Percentiles rank a stretch among this genome's conserved stretches.
These are phyloP conservation scores for Backusella parvicylindrica DNA, from an alignment of 192 early-diverging fungal species.

Conservation along the genomic window DNA sequence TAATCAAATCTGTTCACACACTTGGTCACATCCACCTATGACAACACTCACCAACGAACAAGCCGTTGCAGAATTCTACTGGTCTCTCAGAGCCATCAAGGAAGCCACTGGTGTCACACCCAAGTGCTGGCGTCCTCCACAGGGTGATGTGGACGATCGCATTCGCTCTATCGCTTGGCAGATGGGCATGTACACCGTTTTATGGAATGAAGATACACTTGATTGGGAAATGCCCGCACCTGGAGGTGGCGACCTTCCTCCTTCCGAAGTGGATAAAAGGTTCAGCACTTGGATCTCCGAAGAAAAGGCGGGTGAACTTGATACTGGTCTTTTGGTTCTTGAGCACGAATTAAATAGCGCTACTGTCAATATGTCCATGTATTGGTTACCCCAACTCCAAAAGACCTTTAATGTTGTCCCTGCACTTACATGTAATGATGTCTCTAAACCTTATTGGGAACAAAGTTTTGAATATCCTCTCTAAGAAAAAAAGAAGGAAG, in stretches of 20 bases:
- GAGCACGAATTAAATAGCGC: constrained; percentile 42
- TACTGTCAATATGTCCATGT: constrained; percentile 38
- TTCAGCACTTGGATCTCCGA: constrained; percentile 28
- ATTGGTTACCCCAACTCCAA: constrained; percentile 39
- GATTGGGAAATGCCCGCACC: constrained; percentile 43
- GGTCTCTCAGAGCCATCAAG: constrained; percentile 37
- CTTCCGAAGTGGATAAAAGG: constrained; percentile 11
- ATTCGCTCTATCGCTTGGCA: constrained; percentile 35
- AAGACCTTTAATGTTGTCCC: constrained; percentile 32
- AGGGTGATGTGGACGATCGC: constrained; percentile 45
- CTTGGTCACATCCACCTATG: constrained; percentile 57
- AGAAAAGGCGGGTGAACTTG: constrained; percentile 15
- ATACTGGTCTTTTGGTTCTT: constrained; percentile 28
- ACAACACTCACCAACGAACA: constrained; percentile 38
- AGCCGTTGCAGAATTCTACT: constrained; percentile 48
- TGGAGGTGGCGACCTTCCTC: constrained; percentile 28
- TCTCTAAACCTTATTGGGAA: constrained; percentile 44
- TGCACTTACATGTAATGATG: constrained; percentile 27
- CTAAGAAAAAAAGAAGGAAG: background rate
- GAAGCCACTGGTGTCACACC: constrained; percentile 38
- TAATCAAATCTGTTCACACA: constrained; percentile 54
- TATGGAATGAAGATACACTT: constrained; percentile 17
- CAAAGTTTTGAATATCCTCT: background rate
- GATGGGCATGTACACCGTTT: constrained; percentile 16
- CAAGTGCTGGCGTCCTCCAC: constrained; percentile 45